Percentiles rank a stretch among this genome's conserved stretches.
phyloP scores from a whole-genome alignment of 176 grass and related monocot genomes.

The Stipa capillata region DNA sequence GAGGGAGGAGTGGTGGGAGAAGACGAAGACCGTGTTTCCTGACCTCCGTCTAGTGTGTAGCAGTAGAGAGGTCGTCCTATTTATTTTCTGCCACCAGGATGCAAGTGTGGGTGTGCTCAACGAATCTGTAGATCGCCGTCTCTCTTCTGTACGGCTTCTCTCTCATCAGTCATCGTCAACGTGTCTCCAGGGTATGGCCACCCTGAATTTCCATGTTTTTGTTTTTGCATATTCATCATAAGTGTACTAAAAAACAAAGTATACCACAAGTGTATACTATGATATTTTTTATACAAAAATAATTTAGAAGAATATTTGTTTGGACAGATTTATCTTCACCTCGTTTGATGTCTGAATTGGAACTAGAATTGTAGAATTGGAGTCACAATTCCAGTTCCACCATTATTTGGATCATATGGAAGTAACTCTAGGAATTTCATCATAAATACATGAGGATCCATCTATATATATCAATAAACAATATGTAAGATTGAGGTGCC shows the following conservation, averaged over 20 bases:
- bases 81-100: background rate
- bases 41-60: background rate
- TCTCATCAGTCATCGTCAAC: background rate
- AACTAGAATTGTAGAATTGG: no score
- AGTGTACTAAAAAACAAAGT: background rate
- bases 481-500: no score
- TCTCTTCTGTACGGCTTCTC: background rate
- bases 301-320: background rate
- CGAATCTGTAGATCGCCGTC: background rate
- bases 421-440: background rate
- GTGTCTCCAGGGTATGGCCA: background rate
- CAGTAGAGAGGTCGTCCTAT: background rate
- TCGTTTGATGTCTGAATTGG: no score
- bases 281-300: background rate
- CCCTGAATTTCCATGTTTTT: background rate
- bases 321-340: background rate
- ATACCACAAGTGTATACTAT: background rate
- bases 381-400: no score
- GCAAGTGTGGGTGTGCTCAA: background rate
- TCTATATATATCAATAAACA: no score
- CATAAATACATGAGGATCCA: no score
- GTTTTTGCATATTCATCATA: background rate
- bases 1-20: background rate
- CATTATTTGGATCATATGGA: background rate
- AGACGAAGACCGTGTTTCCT: background rate